Base-by-base conservation (phyloP, 768 basidiomycete species). In the Pleurotus djamor region DNA sequence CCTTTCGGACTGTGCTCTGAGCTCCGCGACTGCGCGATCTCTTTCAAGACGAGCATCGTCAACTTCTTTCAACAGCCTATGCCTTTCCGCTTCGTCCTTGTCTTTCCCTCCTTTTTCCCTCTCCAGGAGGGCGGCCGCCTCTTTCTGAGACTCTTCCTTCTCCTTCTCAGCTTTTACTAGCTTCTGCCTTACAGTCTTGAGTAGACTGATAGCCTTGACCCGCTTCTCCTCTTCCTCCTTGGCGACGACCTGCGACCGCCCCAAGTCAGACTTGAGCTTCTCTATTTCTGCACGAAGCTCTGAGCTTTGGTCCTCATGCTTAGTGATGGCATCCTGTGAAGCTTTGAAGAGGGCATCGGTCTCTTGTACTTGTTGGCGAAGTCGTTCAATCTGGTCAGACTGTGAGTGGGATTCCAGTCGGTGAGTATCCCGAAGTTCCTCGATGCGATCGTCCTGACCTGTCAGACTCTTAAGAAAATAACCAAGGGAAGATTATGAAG, bases 171-270 rank as follows among this genome's bases (percentile, higher is more conserved):
- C 88, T 68, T 94, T 98, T 33, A 98, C 93, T n/a, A 96, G 76
- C 71, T 98, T 99, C 74, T 94, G 89, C 58, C 97, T 78, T n/a
- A 98, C 92, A 1, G 94, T 94, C 74, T 98, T 98, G 59, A 99
- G 77, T 32, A 98, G 75, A 52, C 87, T 89, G 63, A 98, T 90
- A 0, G 96, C 96, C 67, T 98, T 99, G 16, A 87, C 85, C 10
- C 96, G 86, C 73, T 99, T 98, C 74, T 99, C 97, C 71, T 98
- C 97, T 69, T 98, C 97, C 61, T 98, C 96, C 70, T 92, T 97
- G 4, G 86, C 88, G 8, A 77, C 58, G 16, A 75, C 76, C 63
- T 85, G 87, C 3, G 82, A 73, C 48, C 81, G 83, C 49, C 86
- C 81, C 0, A 88, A 71, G 59, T 97, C 92, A 14, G 78, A 71